phyloP scores from a whole-genome alignment of 2,329 filamentous ascomycete genomes.

The Exutisphaerella laricina region DNA sequence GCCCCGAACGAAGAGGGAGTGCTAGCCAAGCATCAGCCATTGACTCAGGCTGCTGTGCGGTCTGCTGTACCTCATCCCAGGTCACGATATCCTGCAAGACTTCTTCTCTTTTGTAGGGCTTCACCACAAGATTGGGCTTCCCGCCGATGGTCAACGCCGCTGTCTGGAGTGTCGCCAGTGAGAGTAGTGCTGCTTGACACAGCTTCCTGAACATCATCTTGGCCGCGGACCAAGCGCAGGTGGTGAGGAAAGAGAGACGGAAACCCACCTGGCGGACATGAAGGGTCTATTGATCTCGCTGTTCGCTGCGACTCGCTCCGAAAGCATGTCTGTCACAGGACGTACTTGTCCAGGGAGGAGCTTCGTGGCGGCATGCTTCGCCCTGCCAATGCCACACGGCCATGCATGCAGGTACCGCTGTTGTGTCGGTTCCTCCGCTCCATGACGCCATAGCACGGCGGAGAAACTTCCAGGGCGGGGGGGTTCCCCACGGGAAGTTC shows the following conservation, averaged over 20 bases:
- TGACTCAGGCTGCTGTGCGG: neutral
- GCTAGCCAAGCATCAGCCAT: slow-evolving; percentile 19
- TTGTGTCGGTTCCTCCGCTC: too few relatives aligned
- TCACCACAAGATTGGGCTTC: slow-evolving; percentile 46
- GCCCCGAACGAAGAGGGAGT: slow-evolving; percentile 64
- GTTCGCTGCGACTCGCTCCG: neutral
- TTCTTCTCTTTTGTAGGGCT: slow-evolving; percentile 46
- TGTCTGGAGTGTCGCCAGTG: slow-evolving; percentile 18
- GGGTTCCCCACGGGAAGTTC: too few relatives aligned
- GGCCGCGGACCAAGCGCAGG: neutral
- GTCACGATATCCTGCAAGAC: slow-evolving; percentile 56
- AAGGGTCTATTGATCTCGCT: neutral
- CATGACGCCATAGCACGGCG: too few relatives aligned
- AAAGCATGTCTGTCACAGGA: too few relatives aligned
- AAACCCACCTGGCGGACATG: neutral
- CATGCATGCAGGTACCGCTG: too few relatives aligned
- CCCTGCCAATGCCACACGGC: too few relatives aligned
- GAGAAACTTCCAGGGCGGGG: too few relatives aligned
- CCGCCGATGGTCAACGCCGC: slow-evolving; percentile 46
- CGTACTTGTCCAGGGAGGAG: too few relatives aligned
- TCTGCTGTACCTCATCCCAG: slow-evolving; percentile 54
- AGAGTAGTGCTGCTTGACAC: slow-evolving; percentile 24
- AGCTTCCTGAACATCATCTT: slow-evolving; percentile 26
- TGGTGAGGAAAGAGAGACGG: neutral
- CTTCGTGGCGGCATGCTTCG: too few relatives aligned